Evolutionary conservation across 805 yeast species (phyloP).

Genomic region (Suhomyces canberraensis): DNA sequence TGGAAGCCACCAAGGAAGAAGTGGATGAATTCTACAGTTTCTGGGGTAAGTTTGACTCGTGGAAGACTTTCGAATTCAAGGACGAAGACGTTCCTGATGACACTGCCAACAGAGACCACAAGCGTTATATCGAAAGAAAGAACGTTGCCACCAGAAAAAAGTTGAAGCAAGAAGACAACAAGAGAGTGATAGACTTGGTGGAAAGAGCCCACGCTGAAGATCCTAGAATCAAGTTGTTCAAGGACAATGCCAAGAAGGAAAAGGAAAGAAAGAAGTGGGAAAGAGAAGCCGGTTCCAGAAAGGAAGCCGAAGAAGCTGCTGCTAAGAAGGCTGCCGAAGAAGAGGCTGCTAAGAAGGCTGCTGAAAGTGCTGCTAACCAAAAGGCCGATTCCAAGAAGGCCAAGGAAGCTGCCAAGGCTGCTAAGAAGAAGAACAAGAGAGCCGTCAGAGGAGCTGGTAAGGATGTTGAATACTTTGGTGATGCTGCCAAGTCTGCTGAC

Average conservation of each 20-base stretch:
- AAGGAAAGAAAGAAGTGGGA: constrained; percentile 97
- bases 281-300: constrained; percentile 94
- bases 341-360: constrained; percentile 71
- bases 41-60: constrained; percentile 93
- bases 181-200: constrained; percentile 79
- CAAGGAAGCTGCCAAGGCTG: constrained; percentile 95
- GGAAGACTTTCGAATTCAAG: constrained; percentile 97
- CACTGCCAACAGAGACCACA: constrained; percentile 98
- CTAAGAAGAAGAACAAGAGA: constrained; percentile 97
- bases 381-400: constrained; percentile 69
- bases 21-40: constrained; percentile 86
- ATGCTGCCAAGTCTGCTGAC: constrained; percentile 59
- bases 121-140: constrained; percentile 97
- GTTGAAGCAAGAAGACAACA: constrained; percentile 96
- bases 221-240: constrained; percentile 91
- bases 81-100: constrained; percentile 99
- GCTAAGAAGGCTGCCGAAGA: constrained; percentile 87
- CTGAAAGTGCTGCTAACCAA: constrained; percentile 60
- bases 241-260: constrained; percentile 90
- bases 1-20: constrained; percentile 66
- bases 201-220: constrained; percentile 87
- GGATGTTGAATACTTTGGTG: constrained; percentile 83
- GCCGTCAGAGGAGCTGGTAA: constrained; percentile 76
- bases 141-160: constrained; percentile 95
- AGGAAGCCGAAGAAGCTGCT: constrained; percentile 91